Conservation (phyloP, 495 filamentous ascomycete genomes). For the Penicillium diatomitis region DNA sequence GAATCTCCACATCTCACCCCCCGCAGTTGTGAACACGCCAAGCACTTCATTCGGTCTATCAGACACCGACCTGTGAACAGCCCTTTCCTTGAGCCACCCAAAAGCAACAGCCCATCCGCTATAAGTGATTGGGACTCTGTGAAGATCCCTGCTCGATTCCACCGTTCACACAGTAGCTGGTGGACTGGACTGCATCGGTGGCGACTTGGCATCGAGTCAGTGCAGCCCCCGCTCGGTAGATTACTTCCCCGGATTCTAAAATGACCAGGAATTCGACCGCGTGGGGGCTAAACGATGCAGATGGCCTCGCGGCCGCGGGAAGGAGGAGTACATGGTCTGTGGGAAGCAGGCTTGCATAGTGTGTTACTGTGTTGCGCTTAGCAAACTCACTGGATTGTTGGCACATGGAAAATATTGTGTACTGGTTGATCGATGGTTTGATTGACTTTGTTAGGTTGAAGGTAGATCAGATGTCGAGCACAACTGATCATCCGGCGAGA, state of each 20-base stretch:
- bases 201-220: too few species aligned
- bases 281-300: neutral
- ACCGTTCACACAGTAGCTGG: neutral
- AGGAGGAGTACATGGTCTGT: too few species aligned
- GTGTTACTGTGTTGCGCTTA: too few species aligned
- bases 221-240: slow-evolving; percentile 7
- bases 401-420: too few species aligned
- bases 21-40: slow-evolving; percentile 9
- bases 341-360: too few species aligned
- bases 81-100: neutral
- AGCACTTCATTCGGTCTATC: slow-evolving; percentile 6
- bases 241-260: slow-evolving; percentile 13
- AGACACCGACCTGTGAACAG: neutral
- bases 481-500: too few species aligned
- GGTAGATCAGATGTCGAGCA: too few species aligned
- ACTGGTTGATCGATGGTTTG: too few species aligned
- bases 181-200: neutral
- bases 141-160: neutral
- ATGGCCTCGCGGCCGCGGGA: too few species aligned
- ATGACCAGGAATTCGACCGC: neutral
- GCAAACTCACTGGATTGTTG: too few species aligned
- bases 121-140: neutral
- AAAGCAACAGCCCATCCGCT: neutral
- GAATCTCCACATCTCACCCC: slow-evolving; percentile 1
- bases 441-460: too few species aligned